Evolutionary conservation across 805 yeast species (phyloP).

Genomic region (Wickerhamiella azymoides): DNA sequence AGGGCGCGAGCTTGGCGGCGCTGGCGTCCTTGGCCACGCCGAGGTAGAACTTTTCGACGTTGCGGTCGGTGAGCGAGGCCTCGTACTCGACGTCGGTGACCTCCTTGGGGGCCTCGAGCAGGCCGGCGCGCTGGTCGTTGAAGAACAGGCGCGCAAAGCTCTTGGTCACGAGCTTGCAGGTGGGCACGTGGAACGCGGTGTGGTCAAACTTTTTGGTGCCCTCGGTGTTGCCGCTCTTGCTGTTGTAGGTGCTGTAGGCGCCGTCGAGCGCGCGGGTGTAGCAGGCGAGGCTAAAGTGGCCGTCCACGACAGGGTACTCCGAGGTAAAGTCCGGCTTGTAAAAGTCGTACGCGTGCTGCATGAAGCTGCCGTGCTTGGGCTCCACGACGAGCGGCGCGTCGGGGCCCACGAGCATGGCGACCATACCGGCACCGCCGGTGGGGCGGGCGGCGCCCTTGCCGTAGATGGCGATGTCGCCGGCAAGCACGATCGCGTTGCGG

Average conservation of each 20-base stretch:
- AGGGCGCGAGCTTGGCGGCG: constrained; percentile 59
- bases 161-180: constrained; percentile 87
- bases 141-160: constrained; percentile 83
- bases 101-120: constrained; percentile 39
- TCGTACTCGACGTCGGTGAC: constrained; percentile 55
- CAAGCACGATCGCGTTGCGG: constrained; percentile 89
- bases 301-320: constrained; percentile 96
- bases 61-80: constrained; percentile 62
- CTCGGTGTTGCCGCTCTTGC: constrained; percentile 34
- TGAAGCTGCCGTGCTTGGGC: constrained; percentile 73
- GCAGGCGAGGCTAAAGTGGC: constrained; percentile 87
- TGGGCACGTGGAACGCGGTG: constrained; percentile 95
- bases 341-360: constrained; percentile 94
- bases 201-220: constrained; percentile 69
- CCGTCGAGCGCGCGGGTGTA: constrained; percentile 86
- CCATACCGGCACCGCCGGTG: constrained; percentile 98
- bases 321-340: constrained; percentile 94
- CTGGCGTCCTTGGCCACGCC: constrained; percentile 56
- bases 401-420: constrained; percentile 89
- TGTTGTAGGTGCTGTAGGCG: constrained; percentile 69
- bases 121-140: constrained; percentile 71
- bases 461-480: constrained; percentile 96
- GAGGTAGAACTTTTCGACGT: constrained; percentile 74
- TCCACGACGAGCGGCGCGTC: constrained; percentile 95
- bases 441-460: constrained; percentile 98